phyloP scores from a whole-genome alignment of 2,329 filamentous ascomycete species.

The Paracorniculantispora psalliotae region DNA sequence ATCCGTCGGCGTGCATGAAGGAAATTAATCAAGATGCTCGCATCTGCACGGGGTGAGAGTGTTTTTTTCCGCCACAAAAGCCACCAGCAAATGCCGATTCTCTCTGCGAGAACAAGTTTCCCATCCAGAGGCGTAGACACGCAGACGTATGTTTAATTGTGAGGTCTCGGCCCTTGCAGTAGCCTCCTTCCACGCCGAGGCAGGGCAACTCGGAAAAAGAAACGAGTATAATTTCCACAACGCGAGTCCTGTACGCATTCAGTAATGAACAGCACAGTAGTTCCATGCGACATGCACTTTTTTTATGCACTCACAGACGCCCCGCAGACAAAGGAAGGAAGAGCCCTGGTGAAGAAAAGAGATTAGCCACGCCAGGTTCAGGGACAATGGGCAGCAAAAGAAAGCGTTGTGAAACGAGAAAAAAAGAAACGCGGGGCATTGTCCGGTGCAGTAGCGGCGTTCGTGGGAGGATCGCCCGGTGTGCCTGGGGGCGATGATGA shows the following conservation, averaged over 20 bases:
- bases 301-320: conserved; percentile 10
- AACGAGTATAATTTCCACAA: conserved; percentile 5
- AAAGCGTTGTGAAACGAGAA: not conserved
- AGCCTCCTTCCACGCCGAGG: conserved; percentile 6
- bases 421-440: not conserved
- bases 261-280: not conserved
- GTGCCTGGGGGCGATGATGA: not conserved
- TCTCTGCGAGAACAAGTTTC: not conserved
- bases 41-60: not conserved
- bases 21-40: conserved; percentile 1
- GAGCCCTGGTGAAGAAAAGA: conserved; percentile 5
- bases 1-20: conserved; percentile 1
- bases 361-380: not conserved
- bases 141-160: conserved; percentile 1
- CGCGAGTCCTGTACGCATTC: not conserved
- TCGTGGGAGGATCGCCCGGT: not conserved
- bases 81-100: not conserved
- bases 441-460: not conserved
- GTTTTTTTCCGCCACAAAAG: not conserved
- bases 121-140: not conserved
- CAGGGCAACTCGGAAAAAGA: conserved; percentile 10
- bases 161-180: conserved; percentile 12
- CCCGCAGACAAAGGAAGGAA: conserved; percentile 1
- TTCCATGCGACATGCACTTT: not conserved
- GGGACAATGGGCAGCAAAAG: conserved; percentile 5